Conservation (phyloP, 331 rosid species). For the Pyrus hybrid region DNA sequence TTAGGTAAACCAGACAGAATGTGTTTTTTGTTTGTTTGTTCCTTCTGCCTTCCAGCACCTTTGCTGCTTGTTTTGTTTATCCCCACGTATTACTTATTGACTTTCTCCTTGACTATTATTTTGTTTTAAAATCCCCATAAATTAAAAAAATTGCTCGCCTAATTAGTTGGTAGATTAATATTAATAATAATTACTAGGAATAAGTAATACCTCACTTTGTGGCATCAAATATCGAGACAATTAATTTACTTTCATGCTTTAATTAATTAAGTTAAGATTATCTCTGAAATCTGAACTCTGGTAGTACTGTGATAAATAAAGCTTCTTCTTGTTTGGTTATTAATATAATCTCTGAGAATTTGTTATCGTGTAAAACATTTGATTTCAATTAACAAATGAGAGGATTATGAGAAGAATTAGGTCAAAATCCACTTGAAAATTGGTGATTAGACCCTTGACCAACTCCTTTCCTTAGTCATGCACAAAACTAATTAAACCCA, state of each 20-base stretch:
- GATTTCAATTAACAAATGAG: constrained; percentile 1
- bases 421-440: constrained; percentile 28
- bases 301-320: background rate
- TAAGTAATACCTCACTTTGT: background rate
- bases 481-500: constrained; percentile 11
- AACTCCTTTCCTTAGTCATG: constrained; percentile 18
- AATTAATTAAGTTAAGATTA: background rate
- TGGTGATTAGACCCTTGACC: constrained; percentile 36
- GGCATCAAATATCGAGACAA: constrained; percentile 7
- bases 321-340: background rate
- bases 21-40: constrained; percentile 2
- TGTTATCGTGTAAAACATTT: constrained; percentile 28
- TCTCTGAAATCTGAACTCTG: constrained; percentile 12
- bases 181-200: background rate
- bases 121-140: constrained; percentile 40
- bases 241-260: background rate
- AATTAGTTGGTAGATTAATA: background rate
- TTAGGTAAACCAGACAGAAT: constrained; percentile 2
- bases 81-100: constrained; percentile 18
- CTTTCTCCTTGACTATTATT: constrained; percentile 27
- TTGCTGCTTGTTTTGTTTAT: constrained; percentile 9
- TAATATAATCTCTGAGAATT: constrained; percentile 8
- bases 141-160: background rate
- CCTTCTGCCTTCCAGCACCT: constrained; percentile 17
- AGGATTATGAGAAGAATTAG: background rate